Conservation (phyloP, 495 filamentous ascomycete genomes). For the Penicillium goetzii region DNA sequence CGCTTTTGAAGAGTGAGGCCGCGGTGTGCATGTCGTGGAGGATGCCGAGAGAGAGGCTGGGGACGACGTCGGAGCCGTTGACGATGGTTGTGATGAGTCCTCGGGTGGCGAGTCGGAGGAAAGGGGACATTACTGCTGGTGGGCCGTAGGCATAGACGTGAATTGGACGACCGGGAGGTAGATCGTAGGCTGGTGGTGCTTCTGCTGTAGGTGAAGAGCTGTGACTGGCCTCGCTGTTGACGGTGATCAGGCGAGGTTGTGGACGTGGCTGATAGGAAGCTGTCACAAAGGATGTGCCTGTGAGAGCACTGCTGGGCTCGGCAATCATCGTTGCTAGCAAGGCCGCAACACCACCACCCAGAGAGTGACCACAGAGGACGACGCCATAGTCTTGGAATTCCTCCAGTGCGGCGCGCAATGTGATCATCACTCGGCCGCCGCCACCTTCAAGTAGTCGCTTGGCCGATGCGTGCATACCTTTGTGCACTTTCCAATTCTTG, state of each 20-base stretch:
- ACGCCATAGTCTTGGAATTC: slow-evolving; percentile 74
- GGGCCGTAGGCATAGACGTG: slow-evolving; percentile 83
- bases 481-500: slow-evolving; percentile 72
- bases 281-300: slow-evolving; percentile 60
- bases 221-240: slow-evolving; percentile 28
- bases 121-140: slow-evolving; percentile 71
- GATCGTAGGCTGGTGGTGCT: slow-evolving; percentile 41
- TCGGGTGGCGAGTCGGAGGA: slow-evolving; percentile 71
- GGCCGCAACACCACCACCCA: slow-evolving; percentile 75
- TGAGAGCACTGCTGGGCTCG: slow-evolving; percentile 55
- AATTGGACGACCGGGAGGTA: slow-evolving; percentile 68
- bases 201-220: neutral
- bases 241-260: slow-evolving; percentile 47
- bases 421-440: slow-evolving; percentile 65
- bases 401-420: slow-evolving; percentile 70
- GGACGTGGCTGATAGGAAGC: slow-evolving; percentile 38
- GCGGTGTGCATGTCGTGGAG: slow-evolving; percentile 76
- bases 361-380: slow-evolving; percentile 75
- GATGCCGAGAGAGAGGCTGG: slow-evolving; percentile 72
- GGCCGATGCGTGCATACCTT: slow-evolving; percentile 81
- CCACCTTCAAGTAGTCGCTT: slow-evolving; percentile 69
- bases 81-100: slow-evolving; percentile 76
- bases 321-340: slow-evolving; percentile 75
- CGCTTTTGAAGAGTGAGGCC: slow-evolving; percentile 71
- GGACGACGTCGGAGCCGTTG: slow-evolving; percentile 74